A percentile compares a stretch with the other conserved stretches of the same genome.
phyloP scores from a whole-genome alignment of 2,329 filamentous ascomycete genomes.

The Dryadomyces quercivorus region DNA sequence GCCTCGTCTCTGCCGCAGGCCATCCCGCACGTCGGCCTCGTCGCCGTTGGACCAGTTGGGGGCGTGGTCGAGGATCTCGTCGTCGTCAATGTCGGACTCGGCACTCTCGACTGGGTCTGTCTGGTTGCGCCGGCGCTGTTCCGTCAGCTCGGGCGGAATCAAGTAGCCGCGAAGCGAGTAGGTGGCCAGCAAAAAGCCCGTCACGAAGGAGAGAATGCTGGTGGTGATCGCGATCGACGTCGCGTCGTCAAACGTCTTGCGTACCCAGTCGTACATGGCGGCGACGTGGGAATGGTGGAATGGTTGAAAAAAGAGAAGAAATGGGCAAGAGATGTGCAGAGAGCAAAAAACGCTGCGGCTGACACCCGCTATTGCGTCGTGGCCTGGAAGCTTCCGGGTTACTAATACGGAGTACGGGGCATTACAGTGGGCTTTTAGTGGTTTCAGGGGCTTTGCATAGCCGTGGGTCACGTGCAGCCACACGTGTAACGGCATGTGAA shows the following conservation, averaged over 20 bases:
- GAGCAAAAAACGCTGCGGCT: not conserved
- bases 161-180: conserved; percentile 54
- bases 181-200: conserved; percentile 72
- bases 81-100: conserved; percentile 55
- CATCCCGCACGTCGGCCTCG: conserved; percentile 48
- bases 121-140: conserved; percentile 43
- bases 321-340: not conserved
- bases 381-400: not conserved
- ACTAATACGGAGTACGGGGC: too few relatives aligned
- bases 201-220: conserved; percentile 58
- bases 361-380: not conserved
- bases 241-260: conserved; percentile 4
- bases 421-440: not conserved
- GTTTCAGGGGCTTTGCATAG: not conserved
- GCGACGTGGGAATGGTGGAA: not conserved
- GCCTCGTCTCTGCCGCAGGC: conserved; percentile 26
- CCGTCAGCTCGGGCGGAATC: conserved; percentile 40
- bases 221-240: conserved; percentile 52
- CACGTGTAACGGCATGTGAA: not conserved
- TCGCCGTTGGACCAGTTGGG: conserved; percentile 53
- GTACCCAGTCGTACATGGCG: conserved; percentile 4
- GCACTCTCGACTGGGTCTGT: conserved; percentile 55
- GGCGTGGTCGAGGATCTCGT: conserved; percentile 49
- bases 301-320: not conserved
- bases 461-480: not conserved